Conservation (phyloP, 2,329 filamentous ascomycete species). For the Cadophora malorum region DNA sequence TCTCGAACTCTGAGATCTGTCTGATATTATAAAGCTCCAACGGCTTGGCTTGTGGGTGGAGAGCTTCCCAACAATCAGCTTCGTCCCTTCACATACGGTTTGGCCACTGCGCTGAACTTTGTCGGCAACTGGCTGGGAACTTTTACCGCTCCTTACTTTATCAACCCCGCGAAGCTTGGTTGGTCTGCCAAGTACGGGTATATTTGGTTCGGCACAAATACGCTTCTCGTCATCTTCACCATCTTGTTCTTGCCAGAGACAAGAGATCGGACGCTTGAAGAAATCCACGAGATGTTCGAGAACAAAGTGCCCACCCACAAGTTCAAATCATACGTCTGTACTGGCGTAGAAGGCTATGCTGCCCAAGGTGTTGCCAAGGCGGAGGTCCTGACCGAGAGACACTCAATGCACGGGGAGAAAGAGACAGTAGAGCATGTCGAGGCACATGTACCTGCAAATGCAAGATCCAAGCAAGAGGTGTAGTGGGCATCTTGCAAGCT, state of each 20-base stretch:
- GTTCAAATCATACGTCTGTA: constrained; percentile 26
- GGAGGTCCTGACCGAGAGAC: constrained; percentile 18
- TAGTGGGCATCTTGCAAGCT: background rate
- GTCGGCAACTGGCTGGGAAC: constrained; percentile 50
- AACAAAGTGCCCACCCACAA: constrained; percentile 24
- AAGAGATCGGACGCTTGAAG: constrained; percentile 30
- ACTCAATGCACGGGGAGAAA: background rate
- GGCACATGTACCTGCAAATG: background rate
- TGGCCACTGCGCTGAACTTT: constrained; percentile 50
- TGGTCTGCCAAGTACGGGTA: constrained; percentile 46
- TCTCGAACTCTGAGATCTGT: background rate
- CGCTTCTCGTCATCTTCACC: constrained; percentile 46
- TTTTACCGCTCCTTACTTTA: constrained; percentile 52
- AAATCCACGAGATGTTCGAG: constrained; percentile 30
- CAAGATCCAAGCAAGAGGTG: background rate
- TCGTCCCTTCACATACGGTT: constrained; percentile 49
- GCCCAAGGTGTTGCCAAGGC: constrained; percentile 19
- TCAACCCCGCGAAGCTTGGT: constrained; percentile 49
- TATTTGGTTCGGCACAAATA: constrained; percentile 51
- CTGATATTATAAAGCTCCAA: constrained; percentile 40
- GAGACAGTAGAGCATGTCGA: constrained; percentile 1
- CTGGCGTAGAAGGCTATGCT: constrained; percentile 21
- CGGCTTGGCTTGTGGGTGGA: constrained; percentile 50
- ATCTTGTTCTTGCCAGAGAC: constrained; percentile 36
- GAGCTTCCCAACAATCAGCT: constrained; percentile 50